Percentiles rank a stretch among this genome's conserved stretches.
phyloP scores from a whole-genome alignment of 331 rosid species.

The Phaseolus coccineus region DNA sequence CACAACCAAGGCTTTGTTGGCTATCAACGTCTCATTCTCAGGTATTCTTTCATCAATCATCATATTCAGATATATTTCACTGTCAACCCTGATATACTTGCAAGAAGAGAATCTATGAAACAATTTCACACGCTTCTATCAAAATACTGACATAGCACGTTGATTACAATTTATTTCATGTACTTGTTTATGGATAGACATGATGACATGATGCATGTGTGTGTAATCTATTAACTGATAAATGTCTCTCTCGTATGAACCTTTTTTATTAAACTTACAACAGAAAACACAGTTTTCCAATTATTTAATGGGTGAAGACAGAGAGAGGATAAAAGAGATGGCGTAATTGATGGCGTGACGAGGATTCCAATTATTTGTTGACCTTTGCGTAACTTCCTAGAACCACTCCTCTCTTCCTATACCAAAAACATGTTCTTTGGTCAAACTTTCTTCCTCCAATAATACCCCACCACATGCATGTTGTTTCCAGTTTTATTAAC shows the following conservation, averaged over 20 bases:
- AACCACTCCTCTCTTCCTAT: not conserved
- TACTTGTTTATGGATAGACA: not conserved
- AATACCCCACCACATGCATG: not conserved
- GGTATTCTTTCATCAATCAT: slow-evolving; percentile 48
- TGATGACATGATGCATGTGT: not conserved
- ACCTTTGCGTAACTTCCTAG: slow-evolving; percentile 43
- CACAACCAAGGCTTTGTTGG: slow-evolving; percentile 69
- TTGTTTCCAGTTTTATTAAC: not conserved
- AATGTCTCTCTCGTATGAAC: too few relatives aligned
- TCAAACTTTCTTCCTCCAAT: slow-evolving; percentile 12
- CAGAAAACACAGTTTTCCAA: too few relatives aligned
- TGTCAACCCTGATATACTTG: too few relatives aligned
- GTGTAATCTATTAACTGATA: too few relatives aligned
- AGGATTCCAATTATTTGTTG: slow-evolving; percentile 18
- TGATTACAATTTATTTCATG: not conserved
- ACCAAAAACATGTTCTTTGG: not conserved
- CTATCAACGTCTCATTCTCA: slow-evolving; percentile 71
- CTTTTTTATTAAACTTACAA: too few relatives aligned
- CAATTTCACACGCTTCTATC: slow-evolving; percentile 14
- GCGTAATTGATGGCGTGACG: slow-evolving; percentile 38
- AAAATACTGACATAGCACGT: not conserved
- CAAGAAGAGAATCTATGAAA: too few relatives aligned
- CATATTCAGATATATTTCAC: too few relatives aligned
- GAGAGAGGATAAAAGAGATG: slow-evolving; percentile 4
- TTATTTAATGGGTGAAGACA: too few relatives aligned